phyloP scores from a whole-genome alignment of 1,284 basidiomycete species.

The Retiboletus fuscus region DNA sequence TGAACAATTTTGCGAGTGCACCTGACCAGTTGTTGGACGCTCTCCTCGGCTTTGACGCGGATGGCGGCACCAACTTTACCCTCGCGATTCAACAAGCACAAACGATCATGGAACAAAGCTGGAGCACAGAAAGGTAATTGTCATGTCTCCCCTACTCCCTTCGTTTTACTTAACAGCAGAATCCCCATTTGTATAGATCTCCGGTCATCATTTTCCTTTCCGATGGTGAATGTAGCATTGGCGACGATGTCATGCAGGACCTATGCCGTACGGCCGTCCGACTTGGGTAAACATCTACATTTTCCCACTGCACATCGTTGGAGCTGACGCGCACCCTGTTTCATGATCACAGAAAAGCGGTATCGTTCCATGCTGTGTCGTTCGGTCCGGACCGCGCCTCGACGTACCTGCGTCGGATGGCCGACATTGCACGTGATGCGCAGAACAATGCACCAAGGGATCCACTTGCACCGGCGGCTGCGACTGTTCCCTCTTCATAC shows the following conservation, averaged over 20 bases:
- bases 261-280: slow-evolving; percentile 60
- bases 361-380: slow-evolving; percentile 70
- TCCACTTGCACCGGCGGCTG: slow-evolving; percentile 53
- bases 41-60: slow-evolving; percentile 50
- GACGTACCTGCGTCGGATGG: slow-evolving; percentile 61
- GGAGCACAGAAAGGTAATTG: slow-evolving; percentile 67
- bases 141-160: neutral
- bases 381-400: slow-evolving; percentile 59
- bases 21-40: slow-evolving; percentile 59
- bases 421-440: slow-evolving; percentile 62
- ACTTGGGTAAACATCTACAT: slow-evolving; percentile 55
- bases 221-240: slow-evolving; percentile 63
- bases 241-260: slow-evolving; percentile 57
- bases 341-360: slow-evolving; percentile 56
- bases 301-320: rapidly evolving
- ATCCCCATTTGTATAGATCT: slow-evolving; percentile 47
- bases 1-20: slow-evolving; percentile 63
- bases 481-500: slow-evolving; percentile 62
- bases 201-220: slow-evolving; percentile 77
- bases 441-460: slow-evolving; percentile 62
- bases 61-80: slow-evolving; percentile 63
- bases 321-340: slow-evolving; percentile 8
- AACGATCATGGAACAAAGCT: slow-evolving; percentile 58
- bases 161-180: neutral
- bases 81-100: slow-evolving; percentile 56